Conservation (phyloP, 2,329 filamentous ascomycete species). For the Graphilbum fragrans region DNA sequence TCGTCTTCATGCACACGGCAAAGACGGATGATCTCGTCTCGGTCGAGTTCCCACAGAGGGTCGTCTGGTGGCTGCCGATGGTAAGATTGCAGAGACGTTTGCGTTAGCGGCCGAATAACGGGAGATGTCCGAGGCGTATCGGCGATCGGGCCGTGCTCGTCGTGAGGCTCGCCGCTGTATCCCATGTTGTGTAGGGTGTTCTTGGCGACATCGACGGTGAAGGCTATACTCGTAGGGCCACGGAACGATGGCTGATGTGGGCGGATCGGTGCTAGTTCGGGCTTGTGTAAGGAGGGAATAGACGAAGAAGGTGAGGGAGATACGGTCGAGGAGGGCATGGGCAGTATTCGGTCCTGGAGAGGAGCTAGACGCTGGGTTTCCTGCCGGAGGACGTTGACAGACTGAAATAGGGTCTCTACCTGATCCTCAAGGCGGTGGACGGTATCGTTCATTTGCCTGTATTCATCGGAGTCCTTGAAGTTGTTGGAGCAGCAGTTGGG, state of each 20-base stretch:
- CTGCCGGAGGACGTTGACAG: slow-evolving; percentile 54
- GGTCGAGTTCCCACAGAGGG: slow-evolving; percentile 66
- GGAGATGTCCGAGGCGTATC: slow-evolving; percentile 22
- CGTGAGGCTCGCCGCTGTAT: slow-evolving; percentile 52
- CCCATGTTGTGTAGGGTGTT: slow-evolving; percentile 84
- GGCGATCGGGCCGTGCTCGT: slow-evolving; percentile 36
- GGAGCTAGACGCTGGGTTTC: slow-evolving; percentile 33
- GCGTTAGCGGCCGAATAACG: slow-evolving; percentile 15
- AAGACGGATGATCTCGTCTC: slow-evolving; percentile 68
- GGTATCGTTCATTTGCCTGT: slow-evolving; percentile 66
- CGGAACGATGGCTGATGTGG: slow-evolving; percentile 52
- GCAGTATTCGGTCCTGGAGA: slow-evolving; percentile 27
- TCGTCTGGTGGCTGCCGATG: slow-evolving; percentile 37
- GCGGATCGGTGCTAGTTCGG: slow-evolving; percentile 35
- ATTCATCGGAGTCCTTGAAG: slow-evolving; percentile 51
- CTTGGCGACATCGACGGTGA: slow-evolving; percentile 77
- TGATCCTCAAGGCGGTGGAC: slow-evolving; percentile 70
- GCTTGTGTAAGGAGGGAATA: slow-evolving; percentile 28
- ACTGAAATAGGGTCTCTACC: slow-evolving; percentile 64
- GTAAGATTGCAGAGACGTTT: slow-evolving; percentile 21
- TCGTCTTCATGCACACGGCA: slow-evolving; percentile 80
- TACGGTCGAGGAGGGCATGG: slow-evolving; percentile 22
- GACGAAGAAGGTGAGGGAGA: slow-evolving; percentile 30
- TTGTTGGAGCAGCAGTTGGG: slow-evolving; percentile 26
- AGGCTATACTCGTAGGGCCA: slow-evolving; percentile 66